Conservation (phyloP, 2,329 filamentous ascomycete genomes). For the Lecanoromycetidae sp. region DNA sequence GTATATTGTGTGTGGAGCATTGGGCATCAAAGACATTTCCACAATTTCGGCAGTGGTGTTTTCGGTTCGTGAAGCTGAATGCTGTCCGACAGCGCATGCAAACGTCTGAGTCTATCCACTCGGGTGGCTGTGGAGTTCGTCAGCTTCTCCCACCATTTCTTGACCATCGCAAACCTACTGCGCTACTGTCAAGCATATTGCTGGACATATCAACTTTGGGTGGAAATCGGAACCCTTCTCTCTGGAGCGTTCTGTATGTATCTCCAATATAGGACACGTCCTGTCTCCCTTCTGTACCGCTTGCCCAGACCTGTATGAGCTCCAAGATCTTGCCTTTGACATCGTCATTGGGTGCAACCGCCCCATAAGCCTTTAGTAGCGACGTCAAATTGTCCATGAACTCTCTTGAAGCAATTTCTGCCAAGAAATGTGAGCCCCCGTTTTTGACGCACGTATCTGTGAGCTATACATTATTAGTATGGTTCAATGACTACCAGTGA, state of each 20-base stretch:
- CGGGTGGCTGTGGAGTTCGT: slow-evolving; percentile 56
- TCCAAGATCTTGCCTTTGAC: slow-evolving; percentile 87
- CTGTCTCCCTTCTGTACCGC: slow-evolving; percentile 70
- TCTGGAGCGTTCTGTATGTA: slow-evolving; percentile 69
- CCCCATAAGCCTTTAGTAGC: slow-evolving; percentile 67
- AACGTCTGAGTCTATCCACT: slow-evolving; percentile 96
- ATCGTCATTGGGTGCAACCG: slow-evolving; percentile 64
- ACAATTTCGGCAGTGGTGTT: slow-evolving; percentile 96
- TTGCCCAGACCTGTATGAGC: slow-evolving; percentile 85
- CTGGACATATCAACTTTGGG: slow-evolving; percentile 78
- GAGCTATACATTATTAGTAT: slow-evolving; percentile 41
- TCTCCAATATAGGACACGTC: slow-evolving; percentile 79
- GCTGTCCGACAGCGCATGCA: slow-evolving; percentile 94
- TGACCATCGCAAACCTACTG: slow-evolving; percentile 49
- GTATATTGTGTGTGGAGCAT: slow-evolving; percentile 79
- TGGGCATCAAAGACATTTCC: slow-evolving; percentile 95
- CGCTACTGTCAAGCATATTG: slow-evolving; percentile 95
- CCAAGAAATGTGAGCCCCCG: slow-evolving; percentile 85
- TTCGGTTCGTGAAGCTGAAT: slow-evolving; percentile 96
- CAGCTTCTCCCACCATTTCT: slow-evolving; percentile 2
- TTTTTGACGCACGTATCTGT: slow-evolving; percentile 99
- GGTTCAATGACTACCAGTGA: neutral
- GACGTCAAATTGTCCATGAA: slow-evolving; percentile 97
- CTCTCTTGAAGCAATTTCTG: slow-evolving; percentile 89
- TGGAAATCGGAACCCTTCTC: slow-evolving; percentile 79